Base-by-base conservation (phyloP, 805 yeast species). In the Wickerhamomyces strasburgensis region DNA sequence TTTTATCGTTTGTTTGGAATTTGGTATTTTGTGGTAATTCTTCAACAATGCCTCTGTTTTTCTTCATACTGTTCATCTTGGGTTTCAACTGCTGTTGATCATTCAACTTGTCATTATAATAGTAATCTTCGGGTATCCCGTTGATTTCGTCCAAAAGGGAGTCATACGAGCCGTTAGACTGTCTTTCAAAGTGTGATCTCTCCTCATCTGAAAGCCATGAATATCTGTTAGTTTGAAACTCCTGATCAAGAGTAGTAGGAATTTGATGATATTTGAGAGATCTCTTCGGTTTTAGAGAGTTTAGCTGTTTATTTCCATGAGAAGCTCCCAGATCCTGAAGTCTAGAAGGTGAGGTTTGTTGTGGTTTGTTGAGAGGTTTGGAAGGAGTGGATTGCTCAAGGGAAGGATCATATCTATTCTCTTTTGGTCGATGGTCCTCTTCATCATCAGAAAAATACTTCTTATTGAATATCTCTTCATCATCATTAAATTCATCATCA, bases 141-240 rank as follows among this genome's bases (percentile, higher is more conserved):
- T 74, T 74, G 32, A 70, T 71, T 49, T 74, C 80, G 44, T 73
- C 78, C 15, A 74, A 38, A 13, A 68, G 56, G 15, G 64, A 63
- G n/a, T 68, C 72, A 38, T 67, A 65, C 3, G 56, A 48, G 13
- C 47, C 51, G 23, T 19, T 29, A 8, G 19, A 7, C 29, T 27
- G 52, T 49, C 33, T 56, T 21, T 21, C 25, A 11, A 21, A 8
- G 11, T 21, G 25, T 8, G 11, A 21, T 11, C 26, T 27, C 27
- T 58, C 51, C 39, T 60, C 52, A 51, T 52, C 42, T 46, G 61
- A 19, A 52, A 63, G 17, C 52, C 55, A 50, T 1, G 51, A 43
- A 26, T 52, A 52, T n/a, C 47, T 43, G 5, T 44, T 37, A 3
- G 33, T 39, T 9, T 29, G 35, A 38, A 62, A 53, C 31, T 64